Percentiles rank a stretch among this genome's conserved stretches.
Conservation (phyloP, 2,329 filamentous ascomycete species). For the Talaromyces sp. region DNA sequence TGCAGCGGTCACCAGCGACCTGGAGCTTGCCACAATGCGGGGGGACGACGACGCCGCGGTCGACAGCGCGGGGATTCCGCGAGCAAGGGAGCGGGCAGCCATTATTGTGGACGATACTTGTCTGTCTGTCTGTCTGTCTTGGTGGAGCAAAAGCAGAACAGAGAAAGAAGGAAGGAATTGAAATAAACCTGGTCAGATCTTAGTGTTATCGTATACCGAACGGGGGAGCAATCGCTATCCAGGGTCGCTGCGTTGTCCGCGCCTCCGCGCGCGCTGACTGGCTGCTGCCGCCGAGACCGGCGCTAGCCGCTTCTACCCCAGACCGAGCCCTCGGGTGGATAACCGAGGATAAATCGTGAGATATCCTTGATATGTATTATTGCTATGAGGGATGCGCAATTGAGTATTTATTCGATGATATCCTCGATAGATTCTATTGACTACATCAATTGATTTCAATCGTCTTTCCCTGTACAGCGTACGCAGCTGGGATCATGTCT, state of each 20-base stretch:
- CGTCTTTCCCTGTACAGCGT: too few relatives aligned
- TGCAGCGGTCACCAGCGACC: not conserved
- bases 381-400: too few relatives aligned
- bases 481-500: too few relatives aligned
- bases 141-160: not conserved
- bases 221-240: not conserved
- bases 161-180: not conserved
- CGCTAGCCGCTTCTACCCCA: not conserved
- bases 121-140: not conserved
- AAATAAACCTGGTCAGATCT: not conserved
- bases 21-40: conserved; percentile 20
- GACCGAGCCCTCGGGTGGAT: not conserved
- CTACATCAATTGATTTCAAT: not conserved
- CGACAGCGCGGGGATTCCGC: conserved; percentile 35
- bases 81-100: conserved; percentile 32
- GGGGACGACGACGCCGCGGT: conserved; percentile 20
- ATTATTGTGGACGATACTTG: conserved; percentile 23
- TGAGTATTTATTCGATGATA: not conserved
- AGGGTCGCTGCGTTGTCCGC: not conserved
- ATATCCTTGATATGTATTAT: too few relatives aligned
- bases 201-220: not conserved
- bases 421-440: not conserved
- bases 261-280: not conserved
- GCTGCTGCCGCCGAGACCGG: not conserved
- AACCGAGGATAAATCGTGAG: too few relatives aligned